Base-by-base conservation (phyloP, 768 basidiomycete species). In the Lyophyllum shimeji region DNA sequence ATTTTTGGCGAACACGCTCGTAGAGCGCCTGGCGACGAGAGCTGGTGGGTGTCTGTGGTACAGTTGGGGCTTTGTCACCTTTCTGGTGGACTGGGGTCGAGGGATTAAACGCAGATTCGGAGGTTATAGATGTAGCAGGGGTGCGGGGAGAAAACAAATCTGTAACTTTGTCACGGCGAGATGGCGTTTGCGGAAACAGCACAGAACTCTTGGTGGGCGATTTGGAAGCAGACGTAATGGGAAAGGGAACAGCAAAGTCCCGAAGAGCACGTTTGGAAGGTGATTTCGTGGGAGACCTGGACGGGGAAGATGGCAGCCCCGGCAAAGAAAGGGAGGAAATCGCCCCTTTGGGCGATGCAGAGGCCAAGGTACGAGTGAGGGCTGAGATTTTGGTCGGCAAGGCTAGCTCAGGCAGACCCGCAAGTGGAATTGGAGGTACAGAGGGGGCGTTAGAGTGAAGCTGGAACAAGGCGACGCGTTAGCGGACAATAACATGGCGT, bases 1-100 rank as follows among this genome's bases (percentile, higher is more conserved):
- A 92, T 53, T 82, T 80, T 63, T 87, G 86, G 17, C 87, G 86
- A 45, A 93, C 74, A 39, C 91, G 88, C 60, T 93, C 91, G 62
- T 90, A 90, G 1, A 94, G 74, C 7, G 92, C 92, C 63, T 86
- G 84, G 44, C 91, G 81, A 43, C 91, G 81, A 33, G 91, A 87
- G 33, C 85, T 85, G 15, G 82, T 82, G 1, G 90, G 90, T 5
- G 89, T 92, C 60, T 82, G 71, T 4, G 86, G 82, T 24, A 80
- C 79, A 1, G 87, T 87, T 43, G 72, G 60, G 1, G 84, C 82
- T 47, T 75, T 68, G 29, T 76, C 46, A 13, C 84, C 86, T 50
- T 76, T 76, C 66, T 87, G 87, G 59, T 81, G 86, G 39, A 78
- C 76, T 18, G 89, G 89, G 0, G 90, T 93, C 2, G 80, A 82